Evolutionary conservation across 140 eudicot species (phyloP), one percentile per base, ranked within the genome.

Genomic region (Cichorium intybus): DNA sequence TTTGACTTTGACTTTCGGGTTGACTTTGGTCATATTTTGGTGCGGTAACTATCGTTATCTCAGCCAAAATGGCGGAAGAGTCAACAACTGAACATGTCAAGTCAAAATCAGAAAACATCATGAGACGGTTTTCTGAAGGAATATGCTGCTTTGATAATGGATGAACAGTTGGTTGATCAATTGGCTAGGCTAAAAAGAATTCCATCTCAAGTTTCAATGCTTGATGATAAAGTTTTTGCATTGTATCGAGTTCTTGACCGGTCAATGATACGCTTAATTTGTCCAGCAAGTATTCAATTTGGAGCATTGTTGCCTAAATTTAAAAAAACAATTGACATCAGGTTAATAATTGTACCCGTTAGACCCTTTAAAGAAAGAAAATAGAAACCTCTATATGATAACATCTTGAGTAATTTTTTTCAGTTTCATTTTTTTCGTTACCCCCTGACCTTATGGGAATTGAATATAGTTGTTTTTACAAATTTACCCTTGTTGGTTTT

Each of bases 11-110:
- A 51, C 71, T 29, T 56, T 45, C 66, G 0, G 72, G 45, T 53
- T 79, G 77, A 77, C 23, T 70, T 78, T 80, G 91, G 34, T 82
- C 95, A 35, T 89, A 69, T 73, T 79, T 87, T 62, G 91, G 91
- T 35, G 89, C 97, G 16, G 91, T 82, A 23, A 78, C 70, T 47
- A 91, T 85, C 5, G 87, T 95, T 53, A 91, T 80, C 73, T 87
- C 91, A 37, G 96, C 97, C 78, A 91, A 77, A 70, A 87, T 67
- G 59, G 97, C 97, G 64, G 95, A 85, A 31, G 97, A 87, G 77
- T 91, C 96, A 53, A 91, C 89, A 51, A 76, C 87, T 3, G 96
- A 73, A 85, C 97, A 91, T 31, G 96, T 91, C 91, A 87, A 74
- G 72, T 91, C 97, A 73, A 87, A 91, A 79, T 91, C 97, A 21